A percentile compares a stretch with the other conserved stretches of the same genome.
These are phyloP conservation scores for Myriosclerotinia scirpicola DNA, from an alignment of 2,329 filamentous ascomycete species.

Conservation along the genomic window DNA sequence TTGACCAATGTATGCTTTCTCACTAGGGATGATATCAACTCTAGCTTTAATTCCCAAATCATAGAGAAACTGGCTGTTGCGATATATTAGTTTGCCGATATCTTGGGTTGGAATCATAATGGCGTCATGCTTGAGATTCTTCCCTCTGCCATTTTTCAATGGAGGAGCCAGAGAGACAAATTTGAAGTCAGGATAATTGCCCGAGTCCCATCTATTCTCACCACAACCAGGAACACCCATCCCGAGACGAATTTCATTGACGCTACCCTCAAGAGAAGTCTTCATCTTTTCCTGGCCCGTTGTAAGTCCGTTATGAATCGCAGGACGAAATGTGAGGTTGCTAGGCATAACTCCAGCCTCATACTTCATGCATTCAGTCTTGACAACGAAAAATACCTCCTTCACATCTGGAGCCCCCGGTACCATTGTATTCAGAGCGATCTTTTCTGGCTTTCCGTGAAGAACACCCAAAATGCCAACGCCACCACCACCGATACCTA, in stretches of 20 bases:
- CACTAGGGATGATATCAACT: not conserved
- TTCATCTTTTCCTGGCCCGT: not conserved
- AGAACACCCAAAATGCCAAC: not conserved
- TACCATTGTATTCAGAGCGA: not conserved
- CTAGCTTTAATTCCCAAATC: not conserved
- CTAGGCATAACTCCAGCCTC: not conserved
- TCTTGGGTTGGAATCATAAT: not conserved
- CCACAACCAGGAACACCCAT: not conserved
- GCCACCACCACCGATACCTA: not conserved
- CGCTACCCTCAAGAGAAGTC: no score
- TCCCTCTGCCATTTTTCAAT: not conserved
- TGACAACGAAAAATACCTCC: not conserved
- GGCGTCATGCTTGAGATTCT: not conserved
- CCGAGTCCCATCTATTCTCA: not conserved
- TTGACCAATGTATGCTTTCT: not conserved
- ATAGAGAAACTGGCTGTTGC: not conserved
- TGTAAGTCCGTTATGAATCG: not conserved
- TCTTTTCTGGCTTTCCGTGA: not conserved
- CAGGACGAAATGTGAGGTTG: not conserved
- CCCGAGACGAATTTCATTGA: not conserved
- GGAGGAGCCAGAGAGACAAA: slow-evolving; percentile 5
- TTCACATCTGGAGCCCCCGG: slow-evolving; percentile 3
- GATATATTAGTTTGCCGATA: not conserved
- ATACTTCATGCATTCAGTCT: slow-evolving; percentile 6
- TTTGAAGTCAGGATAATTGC: not conserved